Conservation (phyloP, 176 grass and related monocot species). For the Oryza rufipogon region DNA sequence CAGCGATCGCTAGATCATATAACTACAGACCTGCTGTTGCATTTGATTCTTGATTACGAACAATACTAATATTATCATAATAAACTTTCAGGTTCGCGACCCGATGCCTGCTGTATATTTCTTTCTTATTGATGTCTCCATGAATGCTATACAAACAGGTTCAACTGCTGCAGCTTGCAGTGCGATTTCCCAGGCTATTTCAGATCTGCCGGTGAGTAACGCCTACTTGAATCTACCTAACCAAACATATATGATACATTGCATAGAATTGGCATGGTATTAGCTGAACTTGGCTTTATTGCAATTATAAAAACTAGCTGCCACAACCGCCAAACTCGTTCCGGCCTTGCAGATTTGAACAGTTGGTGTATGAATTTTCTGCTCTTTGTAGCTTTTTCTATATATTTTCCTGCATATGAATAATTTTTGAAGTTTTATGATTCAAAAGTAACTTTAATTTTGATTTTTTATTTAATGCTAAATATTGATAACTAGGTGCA, state of each 20-base stretch:
- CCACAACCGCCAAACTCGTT: background rate
- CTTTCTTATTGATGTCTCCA: slow-evolving; percentile 86
- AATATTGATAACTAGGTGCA: slow-evolving; percentile 3
- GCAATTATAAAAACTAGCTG: slow-evolving; percentile 18
- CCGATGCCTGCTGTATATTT: slow-evolving; percentile 96
- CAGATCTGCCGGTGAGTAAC: slow-evolving; percentile 77
- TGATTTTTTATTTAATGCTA: background rate
- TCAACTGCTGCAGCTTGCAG: slow-evolving; percentile 89
- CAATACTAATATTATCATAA: slow-evolving; percentile 21
- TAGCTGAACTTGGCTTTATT: background rate
- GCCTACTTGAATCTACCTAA: background rate
- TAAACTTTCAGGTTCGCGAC: slow-evolving; percentile 75
- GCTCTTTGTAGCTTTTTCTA: background rate
- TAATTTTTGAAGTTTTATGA: background rate
- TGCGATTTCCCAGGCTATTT: slow-evolving; percentile 78
- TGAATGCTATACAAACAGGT: slow-evolving; percentile 89
- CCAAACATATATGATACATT: background rate
- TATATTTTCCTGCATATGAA: background rate
- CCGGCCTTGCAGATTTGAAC: background rate
- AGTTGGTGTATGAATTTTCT: background rate
- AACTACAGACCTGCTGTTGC: background rate
- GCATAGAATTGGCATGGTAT: background rate
- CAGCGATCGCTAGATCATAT: background rate
- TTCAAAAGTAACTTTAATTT: background rate
- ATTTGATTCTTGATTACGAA: slow-evolving; percentile 20